Base-by-base conservation (phyloP, 169 alveolate genomes). In the Cryptosporidium baileyi region DNA sequence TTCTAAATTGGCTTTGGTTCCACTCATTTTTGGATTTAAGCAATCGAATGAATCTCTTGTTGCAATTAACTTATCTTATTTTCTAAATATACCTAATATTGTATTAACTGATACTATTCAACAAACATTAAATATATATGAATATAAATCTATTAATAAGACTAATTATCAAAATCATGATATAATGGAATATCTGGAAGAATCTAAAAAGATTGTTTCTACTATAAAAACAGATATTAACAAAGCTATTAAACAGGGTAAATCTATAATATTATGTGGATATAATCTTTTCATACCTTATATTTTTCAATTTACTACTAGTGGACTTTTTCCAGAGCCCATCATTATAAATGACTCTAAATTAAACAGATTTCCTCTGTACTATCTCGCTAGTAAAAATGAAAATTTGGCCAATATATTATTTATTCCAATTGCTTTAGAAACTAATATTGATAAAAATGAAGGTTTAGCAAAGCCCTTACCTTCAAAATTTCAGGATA, bases 201-300 rank as follows among this genome's bases (percentile, higher is more conserved):
- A 74, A 9, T 49, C 45, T 1, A 74, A 40, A 54, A 59, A 74
- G 22, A 28, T 74, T 22, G 15, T 28, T 17, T 32, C 32, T 2
- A 59, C 57, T 8, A 40, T 47, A 13, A 57, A 26, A 15, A 38
- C 26, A 38, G 85, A 74, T 30, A 74, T 74, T 40, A 60, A 51
- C 49, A 74, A 74, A 54, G 63, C 85, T 6, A 32, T 74, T 9
- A 74, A 57, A 57, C 85, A 74, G 30, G 85, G 85, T 17, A 74
- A 74, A 43, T 74, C 85, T 8, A 41, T 52, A 1, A 74, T 74
- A 15, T 74, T 74, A 24, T 74, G 74, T 22, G 85, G 85, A 3
- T 61, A 30, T 24, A 38, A 74, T 36, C 85, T 74, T 9, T 54
- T 54, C 30, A 19, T 74, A 24, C 85, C 85, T 19, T 57, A 54